Base-by-base conservation (phyloP, 176 grass and related monocot species). In the Ensete ventricosum region DNA sequence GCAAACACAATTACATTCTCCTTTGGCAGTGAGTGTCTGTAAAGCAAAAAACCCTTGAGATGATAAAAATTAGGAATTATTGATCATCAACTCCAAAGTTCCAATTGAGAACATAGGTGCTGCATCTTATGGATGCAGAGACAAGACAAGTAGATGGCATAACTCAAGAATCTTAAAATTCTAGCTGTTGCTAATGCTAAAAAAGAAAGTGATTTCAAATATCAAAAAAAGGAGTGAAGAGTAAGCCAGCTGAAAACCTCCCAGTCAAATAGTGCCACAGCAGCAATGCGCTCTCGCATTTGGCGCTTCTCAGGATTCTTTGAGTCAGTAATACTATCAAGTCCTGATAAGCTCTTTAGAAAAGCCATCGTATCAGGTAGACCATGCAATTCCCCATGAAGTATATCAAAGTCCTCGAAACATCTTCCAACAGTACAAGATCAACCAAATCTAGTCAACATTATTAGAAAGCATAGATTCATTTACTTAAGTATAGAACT, bases 191-290 rank as follows among this genome's bases (percentile, higher is more conserved):
- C 10, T 43, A 27, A 8, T 67, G 27, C 12, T 17, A 67, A 67
- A 11, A 14, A 17, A 12, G 17, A 65, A 0, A n/a, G 8, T n/a
- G 19, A 34, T 17, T 14, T 14, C 5, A 34, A 29, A 34, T 3
- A 12, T 20, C 34, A 19, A 11, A 50, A 50, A 69, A 43, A 69
- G n/a, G 48, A 50, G 43, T 1, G 3, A 43, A 13, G 19, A 62
- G 19, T 71, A 53, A 62, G 53, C 6, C n/a, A 27, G 77, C 22
- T 12, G 60, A 21, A 73, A 8, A 92, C 90, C 88, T 98, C 82
- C 94, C 86, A 98, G 75, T 93, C 85, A 86, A 98, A 98, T 62
- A 93, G 82, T 73, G 92, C 82, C 34, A 90, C 87, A 83, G 94
- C 94, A 79, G 94, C 90, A 69, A 53, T n/a, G 71, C 83, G 84